Evolutionary conservation across 495 filamentous ascomycete genomes (phyloP).

Genomic region (Coniosporium apollinis): DNA sequence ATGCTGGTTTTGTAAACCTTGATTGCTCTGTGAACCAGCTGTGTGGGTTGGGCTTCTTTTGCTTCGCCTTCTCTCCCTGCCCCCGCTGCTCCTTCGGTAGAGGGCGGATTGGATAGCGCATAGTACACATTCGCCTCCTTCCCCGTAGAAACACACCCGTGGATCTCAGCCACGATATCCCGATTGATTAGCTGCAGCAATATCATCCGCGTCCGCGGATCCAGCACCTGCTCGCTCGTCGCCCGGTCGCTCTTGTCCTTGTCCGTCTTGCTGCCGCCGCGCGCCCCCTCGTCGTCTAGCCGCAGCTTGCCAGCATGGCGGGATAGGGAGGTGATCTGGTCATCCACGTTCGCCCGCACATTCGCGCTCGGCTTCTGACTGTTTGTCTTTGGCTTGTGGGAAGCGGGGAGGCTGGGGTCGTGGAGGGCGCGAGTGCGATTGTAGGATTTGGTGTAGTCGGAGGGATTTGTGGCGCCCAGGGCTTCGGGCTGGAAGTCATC

Average conservation of each 20-base stretch:
- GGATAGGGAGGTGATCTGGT: constrained; percentile 68
- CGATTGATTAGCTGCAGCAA: constrained; percentile 88
- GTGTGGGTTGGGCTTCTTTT: constrained; percentile 24
- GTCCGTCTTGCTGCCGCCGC: constrained; percentile 34
- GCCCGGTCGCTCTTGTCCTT: constrained; percentile 80
- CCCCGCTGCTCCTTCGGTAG: background rate
- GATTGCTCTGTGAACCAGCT: constrained; percentile 61
- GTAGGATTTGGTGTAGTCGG: constrained; percentile 74
- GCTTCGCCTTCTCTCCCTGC: constrained; percentile 24
- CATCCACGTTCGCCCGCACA: constrained; percentile 59
- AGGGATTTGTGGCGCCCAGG: constrained; percentile 37
- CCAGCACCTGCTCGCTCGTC: constrained; percentile 83
- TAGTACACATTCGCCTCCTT: constrained; percentile 98
- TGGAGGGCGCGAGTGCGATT: constrained; percentile 61
- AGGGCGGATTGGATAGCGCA: constrained; percentile 35
- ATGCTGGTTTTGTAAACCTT: constrained; percentile 98
- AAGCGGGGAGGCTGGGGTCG: constrained; percentile 38
- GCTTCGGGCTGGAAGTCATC: constrained; percentile 42
- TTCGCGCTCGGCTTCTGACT: constrained; percentile 73
- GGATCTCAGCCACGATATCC: constrained; percentile 60
- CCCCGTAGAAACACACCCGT: constrained; percentile 84
- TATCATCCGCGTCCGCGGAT: constrained; percentile 88
- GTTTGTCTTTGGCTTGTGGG: constrained; percentile 52
- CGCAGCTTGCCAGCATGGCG: constrained; percentile 81
- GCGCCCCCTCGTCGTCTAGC: constrained; percentile 48